Conservation (phyloP, 2,329 filamentous ascomycete species). For the Stagonosporopsis rhizophila region DNA sequence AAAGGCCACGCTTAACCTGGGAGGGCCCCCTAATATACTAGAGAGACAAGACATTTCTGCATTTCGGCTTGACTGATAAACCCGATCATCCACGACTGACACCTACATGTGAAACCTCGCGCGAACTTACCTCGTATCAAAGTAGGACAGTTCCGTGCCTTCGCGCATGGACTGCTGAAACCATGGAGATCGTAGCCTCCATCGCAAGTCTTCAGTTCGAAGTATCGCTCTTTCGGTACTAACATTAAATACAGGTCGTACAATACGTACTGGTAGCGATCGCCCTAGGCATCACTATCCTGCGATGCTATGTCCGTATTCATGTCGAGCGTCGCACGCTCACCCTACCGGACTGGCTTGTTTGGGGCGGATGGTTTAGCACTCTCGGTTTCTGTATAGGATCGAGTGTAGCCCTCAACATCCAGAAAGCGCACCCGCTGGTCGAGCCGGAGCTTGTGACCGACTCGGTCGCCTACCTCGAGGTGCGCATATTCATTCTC, state of each 20-base stretch:
- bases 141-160: neutral
- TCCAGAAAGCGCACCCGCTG: constrained; percentile 27
- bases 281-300: constrained; percentile 22
- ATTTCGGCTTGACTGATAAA: neutral
- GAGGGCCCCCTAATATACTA: neutral
- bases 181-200: constrained; percentile 18
- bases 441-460: constrained; percentile 22
- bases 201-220: constrained; percentile 8
- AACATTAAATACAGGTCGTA: constrained; percentile 13
- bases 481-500: constrained; percentile 3
- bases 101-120: neutral
- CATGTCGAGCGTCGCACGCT: constrained; percentile 23
- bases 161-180: constrained; percentile 2
- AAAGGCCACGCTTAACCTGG: constrained; percentile 4
- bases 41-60: neutral
- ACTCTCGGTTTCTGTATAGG: constrained; percentile 28
- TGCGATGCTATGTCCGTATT: constrained; percentile 30
- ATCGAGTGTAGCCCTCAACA: constrained; percentile 24
- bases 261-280: constrained; percentile 26
- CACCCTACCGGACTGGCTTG: constrained; percentile 28
- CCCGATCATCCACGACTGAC: neutral
- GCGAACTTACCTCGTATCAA: neutral
- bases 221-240: neutral
- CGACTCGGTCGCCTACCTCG: constrained; percentile 28
- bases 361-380: constrained; percentile 32